These are phyloP conservation scores for Oidium heveae DNA, from an alignment of 2,329 filamentous ascomycete species.

Conservation along the genomic window DNA sequence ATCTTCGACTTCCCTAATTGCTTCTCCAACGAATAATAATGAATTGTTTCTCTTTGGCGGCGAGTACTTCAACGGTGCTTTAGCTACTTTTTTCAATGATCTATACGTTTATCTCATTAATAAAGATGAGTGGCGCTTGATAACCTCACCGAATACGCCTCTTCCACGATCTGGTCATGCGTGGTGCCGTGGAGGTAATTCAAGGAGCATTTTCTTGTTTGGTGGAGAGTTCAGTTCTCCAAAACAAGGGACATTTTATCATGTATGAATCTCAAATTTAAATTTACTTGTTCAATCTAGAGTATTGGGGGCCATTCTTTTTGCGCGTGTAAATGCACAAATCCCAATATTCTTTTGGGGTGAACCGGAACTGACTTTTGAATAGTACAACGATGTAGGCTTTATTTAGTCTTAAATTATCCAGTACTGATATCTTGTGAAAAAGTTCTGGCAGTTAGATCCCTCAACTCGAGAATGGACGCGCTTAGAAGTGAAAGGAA, in stretches of 20 bases:
- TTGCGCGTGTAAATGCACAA: too few relatives aligned
- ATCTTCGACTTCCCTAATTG: constrained; percentile 57
- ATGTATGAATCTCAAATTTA: constrained; percentile 16
- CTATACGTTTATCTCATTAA: constrained; percentile 50
- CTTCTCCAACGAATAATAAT: constrained; percentile 64
- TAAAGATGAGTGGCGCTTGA: constrained; percentile 69
- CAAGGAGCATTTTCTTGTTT: constrained; percentile 65
- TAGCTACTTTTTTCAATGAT: constrained; percentile 49
- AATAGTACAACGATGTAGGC: constrained; percentile 45
- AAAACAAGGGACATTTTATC: constrained; percentile 95
- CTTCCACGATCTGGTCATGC: constrained; percentile 79
- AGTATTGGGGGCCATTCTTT: background rate
- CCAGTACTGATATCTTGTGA: constrained; percentile 1
- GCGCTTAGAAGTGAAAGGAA: constrained; percentile 55
- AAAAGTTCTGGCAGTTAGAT: constrained; percentile 65
- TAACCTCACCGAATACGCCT: constrained; percentile 78
- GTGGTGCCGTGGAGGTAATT: constrained; percentile 74
- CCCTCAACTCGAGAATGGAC: constrained; percentile 71
- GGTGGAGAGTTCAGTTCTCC: constrained; percentile 92
- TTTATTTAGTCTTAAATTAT: background rate
- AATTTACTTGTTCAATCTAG: background rate
- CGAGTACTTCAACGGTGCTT: constrained; percentile 81
- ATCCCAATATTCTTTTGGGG: too few relatives aligned
- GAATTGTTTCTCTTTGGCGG: constrained; percentile 82
- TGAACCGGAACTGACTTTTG: background rate